phyloP scores from a whole-genome alignment of 2,329 filamentous ascomycete genomes.

The Aspergillus fijiensis region DNA sequence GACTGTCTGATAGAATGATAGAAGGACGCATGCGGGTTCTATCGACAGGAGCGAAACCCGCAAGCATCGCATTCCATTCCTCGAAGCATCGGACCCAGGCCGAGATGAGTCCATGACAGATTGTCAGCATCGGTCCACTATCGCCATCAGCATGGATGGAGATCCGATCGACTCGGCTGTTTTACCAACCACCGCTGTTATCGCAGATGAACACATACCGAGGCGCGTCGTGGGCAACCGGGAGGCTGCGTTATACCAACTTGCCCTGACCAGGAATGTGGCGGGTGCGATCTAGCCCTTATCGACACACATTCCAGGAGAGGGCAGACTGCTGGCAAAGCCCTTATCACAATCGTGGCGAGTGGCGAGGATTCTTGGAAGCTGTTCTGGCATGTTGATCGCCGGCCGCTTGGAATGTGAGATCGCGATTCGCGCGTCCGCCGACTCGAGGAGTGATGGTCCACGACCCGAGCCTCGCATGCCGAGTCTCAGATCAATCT shows the following conservation, averaged over 20 bases:
- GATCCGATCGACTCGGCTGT: not conserved
- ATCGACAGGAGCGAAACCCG: not conserved
- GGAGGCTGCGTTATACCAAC: not conserved
- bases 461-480: not conserved
- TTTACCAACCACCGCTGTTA: not conserved
- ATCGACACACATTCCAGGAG: not conserved
- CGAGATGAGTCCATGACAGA: too few species aligned
- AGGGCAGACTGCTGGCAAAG: not conserved
- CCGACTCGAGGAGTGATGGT: not conserved
- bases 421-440: not conserved
- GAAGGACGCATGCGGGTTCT: not conserved
- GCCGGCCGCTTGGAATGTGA: slow-evolving; percentile 3
- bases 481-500: not conserved
- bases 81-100: not conserved
- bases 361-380: not conserved
- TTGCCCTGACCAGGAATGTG: not conserved
- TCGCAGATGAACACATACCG: not conserved
- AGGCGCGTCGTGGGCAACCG: not conserved
- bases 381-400: not conserved
- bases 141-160: too few species aligned
- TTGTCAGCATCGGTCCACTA: too few species aligned
- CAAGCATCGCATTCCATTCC: not conserved
- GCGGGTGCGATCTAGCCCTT: not conserved
- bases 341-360: not conserved
- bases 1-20: not conserved